A percentile compares a stretch with the other conserved stretches of the same genome.
Evolutionary conservation across 2,329 filamentous ascomycete species (phyloP).

Genomic region (Tolypocladium paradoxum): DNA sequence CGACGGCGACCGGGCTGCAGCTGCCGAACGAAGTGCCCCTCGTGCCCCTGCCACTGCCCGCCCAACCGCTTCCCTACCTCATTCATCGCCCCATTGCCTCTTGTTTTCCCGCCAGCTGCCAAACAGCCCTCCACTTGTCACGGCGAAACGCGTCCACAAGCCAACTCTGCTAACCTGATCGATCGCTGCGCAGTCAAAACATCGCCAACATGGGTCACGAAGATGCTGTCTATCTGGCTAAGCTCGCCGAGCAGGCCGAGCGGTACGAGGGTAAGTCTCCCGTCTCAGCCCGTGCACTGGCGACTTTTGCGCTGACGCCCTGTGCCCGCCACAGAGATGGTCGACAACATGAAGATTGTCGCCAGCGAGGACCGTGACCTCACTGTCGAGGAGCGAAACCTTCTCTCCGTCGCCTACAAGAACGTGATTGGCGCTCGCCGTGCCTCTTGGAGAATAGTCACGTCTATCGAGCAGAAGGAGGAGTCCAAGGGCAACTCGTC

Average conservation of each 20-base stretch:
- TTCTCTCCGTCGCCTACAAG: conserved; percentile 97
- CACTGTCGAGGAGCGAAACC: conserved; percentile 92
- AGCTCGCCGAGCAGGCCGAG: conserved; percentile 99
- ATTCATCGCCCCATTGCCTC: neutral
- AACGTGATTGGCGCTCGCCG: conserved; percentile 95
- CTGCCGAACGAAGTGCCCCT: neutral
- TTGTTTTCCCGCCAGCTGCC: neutral
- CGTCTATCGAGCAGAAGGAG: conserved; percentile 98
- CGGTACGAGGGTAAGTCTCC: conserved; percentile 84
- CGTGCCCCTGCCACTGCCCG: neutral
- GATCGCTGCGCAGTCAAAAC: neutral
- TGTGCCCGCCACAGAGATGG: conserved; percentile 63
- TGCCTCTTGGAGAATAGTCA: conserved; percentile 97
- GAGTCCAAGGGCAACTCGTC: conserved; percentile 95
- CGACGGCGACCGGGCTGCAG: neutral
- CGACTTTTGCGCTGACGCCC: conserved; percentile 12
- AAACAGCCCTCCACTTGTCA: neutral
- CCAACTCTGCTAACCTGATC: neutral
- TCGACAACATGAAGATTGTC: conserved; percentile 99
- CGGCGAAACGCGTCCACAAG: neutral
- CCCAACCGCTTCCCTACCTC: neutral
- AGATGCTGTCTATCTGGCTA: conserved; percentile 98
- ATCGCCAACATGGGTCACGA: conserved; percentile 84
- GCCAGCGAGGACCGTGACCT: conserved; percentile 77
- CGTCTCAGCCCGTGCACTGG: neutral